These are phyloP conservation scores for Aspergillus pseudoviridinutans DNA, from an alignment of 2,329 filamentous ascomycete genomes.

Conservation along the genomic window DNA sequence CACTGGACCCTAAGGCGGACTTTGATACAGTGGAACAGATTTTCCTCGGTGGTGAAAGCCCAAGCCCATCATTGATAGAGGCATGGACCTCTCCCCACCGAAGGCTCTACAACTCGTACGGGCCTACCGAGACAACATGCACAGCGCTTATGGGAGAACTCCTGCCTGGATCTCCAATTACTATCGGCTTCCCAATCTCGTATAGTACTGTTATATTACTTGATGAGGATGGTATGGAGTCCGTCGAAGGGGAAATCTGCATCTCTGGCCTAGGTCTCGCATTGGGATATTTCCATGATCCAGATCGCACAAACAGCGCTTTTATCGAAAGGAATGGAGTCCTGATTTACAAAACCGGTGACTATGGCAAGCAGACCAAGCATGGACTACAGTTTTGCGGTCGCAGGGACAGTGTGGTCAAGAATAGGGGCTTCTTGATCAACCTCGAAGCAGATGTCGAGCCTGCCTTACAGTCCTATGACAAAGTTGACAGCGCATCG, in stretches of 20 bases:
- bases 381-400: constrained; percentile 23
- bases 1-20: background rate
- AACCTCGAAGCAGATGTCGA: constrained; percentile 33
- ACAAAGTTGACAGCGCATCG: constrained; percentile 13
- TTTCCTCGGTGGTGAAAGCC: constrained; percentile 12
- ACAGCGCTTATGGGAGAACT: background rate
- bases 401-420: constrained; percentile 27
- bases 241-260: constrained; percentile 19
- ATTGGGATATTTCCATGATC: constrained; percentile 18
- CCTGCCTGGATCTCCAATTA: constrained; percentile 6
- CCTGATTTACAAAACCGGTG: constrained; percentile 19
- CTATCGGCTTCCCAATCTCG: constrained; percentile 11
- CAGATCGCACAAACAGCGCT: constrained; percentile 8
- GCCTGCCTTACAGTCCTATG: constrained; percentile 17
- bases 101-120: constrained; percentile 12
- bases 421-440: constrained; percentile 35
- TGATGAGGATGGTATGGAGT: constrained; percentile 5
- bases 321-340: constrained; percentile 16
- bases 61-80: constrained; percentile 4
- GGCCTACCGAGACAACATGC: constrained; percentile 12
- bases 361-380: constrained; percentile 8
- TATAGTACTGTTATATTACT: constrained; percentile 12
- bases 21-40: constrained; percentile 3
- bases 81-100: constrained; percentile 4
- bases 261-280: constrained; percentile 19